A percentile compares a stretch with the other conserved stretches of the same genome.
Evolutionary conservation across 257 asterid genomes (phyloP).

Genomic region (Solanum virginianum): DNA sequence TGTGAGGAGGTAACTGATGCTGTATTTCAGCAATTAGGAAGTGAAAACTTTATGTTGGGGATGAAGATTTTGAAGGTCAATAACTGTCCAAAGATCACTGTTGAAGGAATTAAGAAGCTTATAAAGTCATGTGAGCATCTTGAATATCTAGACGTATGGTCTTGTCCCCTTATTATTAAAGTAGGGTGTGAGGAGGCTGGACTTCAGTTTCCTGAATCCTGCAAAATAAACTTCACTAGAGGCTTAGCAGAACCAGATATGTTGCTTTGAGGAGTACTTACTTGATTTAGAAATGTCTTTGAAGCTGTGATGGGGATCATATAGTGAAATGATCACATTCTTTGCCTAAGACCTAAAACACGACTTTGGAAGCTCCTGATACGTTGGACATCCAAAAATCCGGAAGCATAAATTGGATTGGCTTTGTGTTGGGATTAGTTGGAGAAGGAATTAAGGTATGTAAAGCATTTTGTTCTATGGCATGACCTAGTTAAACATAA

Average conservation of each 20-base stretch:
- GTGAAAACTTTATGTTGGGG: slow-evolving; percentile 23
- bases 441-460: too few species aligned
- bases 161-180: slow-evolving; percentile 65
- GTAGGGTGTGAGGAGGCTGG: slow-evolving; percentile 63
- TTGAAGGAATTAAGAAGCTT: slow-evolving; percentile 44
- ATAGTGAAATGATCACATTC: too few species aligned
- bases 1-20: slow-evolving; percentile 82
- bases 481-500: too few species aligned
- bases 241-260: slow-evolving; percentile 66
- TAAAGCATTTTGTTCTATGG: too few species aligned
- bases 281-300: background rate
- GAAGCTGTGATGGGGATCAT: background rate
- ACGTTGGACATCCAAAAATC: too few species aligned
- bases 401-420: too few species aligned
- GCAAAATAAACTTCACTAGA: slow-evolving; percentile 70
- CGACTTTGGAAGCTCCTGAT: too few species aligned
- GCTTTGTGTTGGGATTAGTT: too few species aligned
- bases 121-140: slow-evolving; percentile 53
- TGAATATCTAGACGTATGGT: slow-evolving; percentile 75
- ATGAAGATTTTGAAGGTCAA: slow-evolving; percentile 63
- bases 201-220: slow-evolving; percentile 51
- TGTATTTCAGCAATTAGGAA: slow-evolving; percentile 59
- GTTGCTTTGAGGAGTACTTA: slow-evolving; percentile 27
- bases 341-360: too few species aligned
- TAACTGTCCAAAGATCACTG: slow-evolving; percentile 74